Conservation (phyloP, 1,139 yeast species). For the Pichia sp. region DNA sequence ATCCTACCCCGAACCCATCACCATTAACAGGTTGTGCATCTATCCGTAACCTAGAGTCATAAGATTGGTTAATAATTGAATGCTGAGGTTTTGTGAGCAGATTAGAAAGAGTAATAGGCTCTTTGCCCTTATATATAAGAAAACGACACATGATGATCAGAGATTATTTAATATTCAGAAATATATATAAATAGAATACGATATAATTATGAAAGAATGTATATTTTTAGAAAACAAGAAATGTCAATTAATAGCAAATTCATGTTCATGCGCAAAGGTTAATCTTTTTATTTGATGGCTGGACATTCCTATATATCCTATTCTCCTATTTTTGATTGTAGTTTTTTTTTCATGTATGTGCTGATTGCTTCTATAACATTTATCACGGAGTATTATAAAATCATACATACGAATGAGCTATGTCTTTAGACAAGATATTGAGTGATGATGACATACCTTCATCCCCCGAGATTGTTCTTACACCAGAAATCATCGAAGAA, state of each 20-base stretch:
- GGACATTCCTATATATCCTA: too few relatives aligned
- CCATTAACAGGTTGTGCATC: constrained; percentile 95
- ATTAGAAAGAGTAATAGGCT: constrained; percentile 80
- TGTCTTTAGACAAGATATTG: too few relatives aligned
- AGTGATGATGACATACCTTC: constrained; percentile 2
- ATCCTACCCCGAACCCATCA: constrained; percentile 97
- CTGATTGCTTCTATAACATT: too few relatives aligned
- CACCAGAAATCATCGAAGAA: constrained; percentile 3
- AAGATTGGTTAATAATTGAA: constrained; percentile 92
- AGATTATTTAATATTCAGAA: not conserved
- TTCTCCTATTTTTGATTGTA: too few relatives aligned
- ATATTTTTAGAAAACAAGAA: too few relatives aligned
- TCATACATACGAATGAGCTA: too few relatives aligned
- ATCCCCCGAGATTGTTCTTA: not conserved
- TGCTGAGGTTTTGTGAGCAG: constrained; percentile 92
- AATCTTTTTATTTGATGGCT: too few relatives aligned
- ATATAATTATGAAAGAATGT: not conserved
- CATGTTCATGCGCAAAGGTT: too few relatives aligned
- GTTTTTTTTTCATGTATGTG: too few relatives aligned
- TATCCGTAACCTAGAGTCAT: constrained; percentile 79
- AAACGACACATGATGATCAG: constrained; percentile 45
- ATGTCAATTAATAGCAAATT: too few relatives aligned
- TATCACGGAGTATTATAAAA: too few relatives aligned
- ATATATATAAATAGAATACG: not conserved
- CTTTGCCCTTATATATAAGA: constrained; percentile 58